phyloP scores from a whole-genome alignment of 331 rosid species.

The Acacia concinna region DNA sequence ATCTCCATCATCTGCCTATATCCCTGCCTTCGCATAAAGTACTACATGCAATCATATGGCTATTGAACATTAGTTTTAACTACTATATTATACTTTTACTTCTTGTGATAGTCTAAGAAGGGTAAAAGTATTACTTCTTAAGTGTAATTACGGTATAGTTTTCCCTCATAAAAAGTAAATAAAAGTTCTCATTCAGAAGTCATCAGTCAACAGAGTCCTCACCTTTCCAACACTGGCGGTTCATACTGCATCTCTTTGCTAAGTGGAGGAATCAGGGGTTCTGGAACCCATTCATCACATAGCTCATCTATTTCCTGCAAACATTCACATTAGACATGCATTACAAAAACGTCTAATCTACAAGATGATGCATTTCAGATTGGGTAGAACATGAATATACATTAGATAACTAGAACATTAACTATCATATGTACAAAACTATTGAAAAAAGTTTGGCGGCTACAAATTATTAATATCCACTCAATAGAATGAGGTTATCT shows the following conservation, averaged over 20 bases:
- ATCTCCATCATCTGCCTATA: not conserved
- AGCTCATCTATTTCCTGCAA: slow-evolving; percentile 85
- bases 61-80: not conserved
- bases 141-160: not conserved
- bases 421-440: no score
- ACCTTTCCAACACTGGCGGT: slow-evolving; percentile 95
- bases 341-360: not conserved
- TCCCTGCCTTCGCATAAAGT: not conserved
- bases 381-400: not conserved
- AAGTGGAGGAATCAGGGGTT: slow-evolving; percentile 81
- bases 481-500: not conserved
- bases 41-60: not conserved
- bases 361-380: not conserved
- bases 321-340: not conserved
- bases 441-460: not conserved
- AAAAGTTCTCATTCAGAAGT: not conserved
- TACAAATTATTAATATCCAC: not conserved
- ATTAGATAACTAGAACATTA: no score
- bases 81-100: not conserved
- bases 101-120: not conserved
- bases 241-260: slow-evolving; percentile 64
- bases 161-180: not conserved
- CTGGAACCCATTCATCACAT: slow-evolving; percentile 95
- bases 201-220: not conserved
- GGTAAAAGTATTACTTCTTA: not conserved